phyloP scores from a whole-genome alignment of 2,329 filamentous ascomycete species.

The Hypoxylon rubiginosum region DNA sequence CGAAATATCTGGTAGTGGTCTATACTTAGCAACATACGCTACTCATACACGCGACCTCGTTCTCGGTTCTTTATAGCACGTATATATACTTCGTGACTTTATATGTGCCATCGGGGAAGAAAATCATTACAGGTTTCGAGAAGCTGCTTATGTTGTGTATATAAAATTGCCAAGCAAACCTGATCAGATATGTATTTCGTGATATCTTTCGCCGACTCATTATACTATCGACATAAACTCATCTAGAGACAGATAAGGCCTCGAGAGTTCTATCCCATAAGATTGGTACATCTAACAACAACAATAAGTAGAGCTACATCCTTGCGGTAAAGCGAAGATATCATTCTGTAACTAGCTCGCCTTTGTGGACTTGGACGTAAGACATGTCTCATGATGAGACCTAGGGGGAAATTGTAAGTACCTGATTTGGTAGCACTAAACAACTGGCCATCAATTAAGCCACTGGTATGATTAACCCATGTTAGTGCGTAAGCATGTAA shows the following conservation, averaged over 20 bases:
- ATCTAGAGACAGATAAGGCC: not conserved
- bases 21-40: not conserved
- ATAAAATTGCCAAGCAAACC: not conserved
- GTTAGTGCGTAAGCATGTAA: too few relatives aligned
- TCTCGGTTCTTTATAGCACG: not conserved
- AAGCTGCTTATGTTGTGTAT: not conserved
- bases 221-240: not conserved
- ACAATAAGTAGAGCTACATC: not conserved
- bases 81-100: not conserved
- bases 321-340: not conserved
- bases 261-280: too few relatives aligned
- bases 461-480: too few relatives aligned
- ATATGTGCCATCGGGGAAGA: not conserved
- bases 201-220: not conserved
- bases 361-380: not conserved
- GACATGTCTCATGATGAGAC: constrained; percentile 1
- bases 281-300: not conserved
- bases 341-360: not conserved
- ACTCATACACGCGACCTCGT: not conserved
- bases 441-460: not conserved
- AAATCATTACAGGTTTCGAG: not conserved
- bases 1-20: not conserved
- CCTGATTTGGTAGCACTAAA: not conserved
- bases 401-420: not conserved
- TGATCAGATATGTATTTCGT: not conserved